A percentile compares a stretch with the other conserved stretches of the same genome.
phyloP scores from a whole-genome alignment of 805 yeast genomes.

The Jamesozyma spencerorum region DNA sequence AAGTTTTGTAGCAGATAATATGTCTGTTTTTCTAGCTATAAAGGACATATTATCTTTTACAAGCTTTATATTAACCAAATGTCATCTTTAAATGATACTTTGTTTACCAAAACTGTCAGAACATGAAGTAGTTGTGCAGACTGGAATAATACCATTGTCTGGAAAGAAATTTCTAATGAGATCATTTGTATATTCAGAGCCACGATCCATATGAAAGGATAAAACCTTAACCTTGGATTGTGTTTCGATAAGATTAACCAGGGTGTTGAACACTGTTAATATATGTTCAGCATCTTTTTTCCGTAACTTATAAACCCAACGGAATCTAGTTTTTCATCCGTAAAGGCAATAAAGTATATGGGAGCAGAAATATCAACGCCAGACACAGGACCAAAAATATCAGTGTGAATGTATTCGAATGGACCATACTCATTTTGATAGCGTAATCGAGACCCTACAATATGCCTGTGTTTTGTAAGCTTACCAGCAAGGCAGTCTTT shows the following conservation, averaged over 20 bases:
- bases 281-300: constrained; percentile 2
- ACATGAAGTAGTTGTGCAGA: too few relatives aligned
- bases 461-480: constrained; percentile 4
- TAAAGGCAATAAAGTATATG: constrained; percentile 7
- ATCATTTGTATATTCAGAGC: constrained; percentile 8
- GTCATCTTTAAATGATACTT: too few relatives aligned
- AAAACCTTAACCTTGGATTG: constrained; percentile 3
- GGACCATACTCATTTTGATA: constrained; percentile 6
- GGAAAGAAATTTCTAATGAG: neutral
- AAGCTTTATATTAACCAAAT: too few relatives aligned
- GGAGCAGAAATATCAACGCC: constrained; percentile 1
- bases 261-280: neutral
- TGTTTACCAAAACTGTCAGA: too few relatives aligned
- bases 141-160: constrained; percentile 3
- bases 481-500: constrained; percentile 7
- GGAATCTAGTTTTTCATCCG: constrained; percentile 9
- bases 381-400: constrained; percentile 8
- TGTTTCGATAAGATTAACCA: neutral
- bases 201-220: constrained; percentile 7
- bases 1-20: too few relatives aligned
- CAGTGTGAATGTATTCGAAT: constrained; percentile 7
- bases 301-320: constrained; percentile 6
- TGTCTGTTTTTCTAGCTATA: too few relatives aligned
- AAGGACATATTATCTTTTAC: too few relatives aligned
- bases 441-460: constrained; percentile 3